These are phyloP conservation scores for Quillaja saponaria DNA, from an alignment of 306 rosid genomes.

Conservation along the genomic window DNA sequence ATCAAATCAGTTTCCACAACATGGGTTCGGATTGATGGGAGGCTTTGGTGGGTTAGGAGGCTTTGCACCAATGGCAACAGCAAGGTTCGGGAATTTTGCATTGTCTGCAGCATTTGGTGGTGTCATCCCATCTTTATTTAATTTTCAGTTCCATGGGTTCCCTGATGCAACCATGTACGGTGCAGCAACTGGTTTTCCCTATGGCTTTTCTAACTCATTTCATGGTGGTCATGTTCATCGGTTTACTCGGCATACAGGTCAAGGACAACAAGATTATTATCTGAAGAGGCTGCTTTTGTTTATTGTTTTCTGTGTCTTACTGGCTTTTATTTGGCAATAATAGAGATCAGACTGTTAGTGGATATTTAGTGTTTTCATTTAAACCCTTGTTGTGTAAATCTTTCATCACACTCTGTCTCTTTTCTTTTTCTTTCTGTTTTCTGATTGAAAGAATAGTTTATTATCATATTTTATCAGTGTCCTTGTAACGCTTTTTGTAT, in stretches of 20 bases:
- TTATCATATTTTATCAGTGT: constrained; percentile 21
- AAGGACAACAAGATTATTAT: constrained; percentile 65
- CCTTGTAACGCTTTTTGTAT: constrained; percentile 7
- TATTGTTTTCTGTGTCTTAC: constrained; percentile 50
- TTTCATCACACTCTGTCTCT: constrained; percentile 21
- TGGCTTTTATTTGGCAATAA: constrained; percentile 72
- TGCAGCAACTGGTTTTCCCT: constrained; percentile 52
- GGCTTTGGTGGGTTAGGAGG: constrained; percentile 80
- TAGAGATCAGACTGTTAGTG: constrained; percentile 18
- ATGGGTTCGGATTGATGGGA: constrained; percentile 71
- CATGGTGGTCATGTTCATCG: constrained; percentile 62
- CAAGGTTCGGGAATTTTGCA: constrained; percentile 81
- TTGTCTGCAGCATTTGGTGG: constrained; percentile 83
- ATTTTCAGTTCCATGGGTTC: constrained; percentile 70
- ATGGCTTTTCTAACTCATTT: constrained; percentile 61
- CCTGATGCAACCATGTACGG: constrained; percentile 63
- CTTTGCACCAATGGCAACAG: constrained; percentile 61
- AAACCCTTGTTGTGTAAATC: constrained; percentile 29
- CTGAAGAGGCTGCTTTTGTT: constrained; percentile 66
- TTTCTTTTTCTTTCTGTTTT: background rate
- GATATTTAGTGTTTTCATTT: constrained; percentile 19
- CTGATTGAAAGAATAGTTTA: constrained; percentile 38
- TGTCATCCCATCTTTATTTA: constrained; percentile 65
- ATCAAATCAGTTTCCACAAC: constrained; percentile 55
- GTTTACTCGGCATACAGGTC: constrained; percentile 47